Base-by-base conservation (phyloP, 2,329 filamentous ascomycete species). In the Colletotrichum liaoningense region DNA sequence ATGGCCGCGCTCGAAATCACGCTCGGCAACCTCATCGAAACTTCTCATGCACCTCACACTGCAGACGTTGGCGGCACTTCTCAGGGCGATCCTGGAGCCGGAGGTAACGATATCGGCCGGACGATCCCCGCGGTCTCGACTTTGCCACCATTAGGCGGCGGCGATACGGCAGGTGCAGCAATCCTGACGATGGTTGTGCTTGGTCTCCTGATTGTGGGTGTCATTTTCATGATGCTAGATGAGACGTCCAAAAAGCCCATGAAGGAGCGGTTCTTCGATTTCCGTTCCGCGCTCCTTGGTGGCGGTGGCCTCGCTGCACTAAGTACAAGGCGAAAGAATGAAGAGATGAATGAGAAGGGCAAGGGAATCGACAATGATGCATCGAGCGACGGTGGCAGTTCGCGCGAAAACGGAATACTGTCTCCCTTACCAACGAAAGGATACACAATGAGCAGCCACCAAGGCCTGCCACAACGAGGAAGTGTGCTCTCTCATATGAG, bases 1-100 rank as follows among this genome's bases (percentile, higher is more conserved):
- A 94, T 94, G 92, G 87, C 89, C 1, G 91, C 89, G 2, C 83
- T 94, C 79, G 90, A 93, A 77, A 86, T 93, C 11, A 87, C 93
- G 7, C 86, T 93, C 58, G 87, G 88, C 49, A 91, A 90, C 77
- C 85, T 92, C 79, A 88, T 93, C 63, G 77, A 84, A 46, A 79
- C 81, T 1, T 60, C 74, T 6, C 24, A 42, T 9, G 30, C 38
- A 35, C 86, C 88, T 0, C 82, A 88, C 54, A 89, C 87, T 4
- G 80, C 85, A 30, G 77, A 82, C 4, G 90, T 82, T 1, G 92
- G 92, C 63, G 92, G 92, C 28, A 93, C 86, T 16, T 89, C 87
- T 74, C 78, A 80, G 55, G 86, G 87, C 16, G 80, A 88, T 69
- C 83, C 87, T 3, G 79, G 80, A 5, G 85, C 83, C 8, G 88